Base-by-base conservation (phyloP, 306 rosid species). In the Luffa aegyptiaca region DNA sequence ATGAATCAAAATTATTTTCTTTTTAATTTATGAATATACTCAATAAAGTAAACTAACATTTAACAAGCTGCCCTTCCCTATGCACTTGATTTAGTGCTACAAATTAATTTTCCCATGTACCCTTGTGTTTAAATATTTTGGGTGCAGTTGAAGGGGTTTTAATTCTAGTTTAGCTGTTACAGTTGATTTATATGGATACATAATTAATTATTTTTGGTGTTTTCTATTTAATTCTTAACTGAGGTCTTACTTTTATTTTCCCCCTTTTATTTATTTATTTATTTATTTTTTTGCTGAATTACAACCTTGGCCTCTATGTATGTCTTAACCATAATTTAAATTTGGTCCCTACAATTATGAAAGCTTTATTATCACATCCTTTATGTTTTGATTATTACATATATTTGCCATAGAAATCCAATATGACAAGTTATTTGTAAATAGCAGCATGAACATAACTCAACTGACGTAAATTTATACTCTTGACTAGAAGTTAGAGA, bases 161-260 rank as follows among this genome's bases (percentile, higher is more conserved):
- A 85, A 80, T 39, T 59, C n/a, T 74, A 62, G 79, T 78, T 81
- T 61, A 80, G 83, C 81, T 82, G 87, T 84, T 87, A 70, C 79
- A 41, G 79, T 65, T 83, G 79, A 76, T 83, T 90, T 85, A 81
- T 68, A 73, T 82, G 79, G 84, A 74, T 42, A 68, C 61, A 81
- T 85, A 88, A 80, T 85, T 37, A 86, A 75, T 66, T 66, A 71
- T 14, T 66, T 79, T 49, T 84, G 78, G 79, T 80, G 41, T 78
- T 84, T 81, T 73, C 52, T 72, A 84, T 83, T 88, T 77, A 88
- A 80, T 86, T 77, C 86, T 45, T 83, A 79, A 87, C 88, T 86
- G 89, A 74, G 76, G 57, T 14, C 16, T 52, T 52, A 52, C 57
- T 18, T 14, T 52, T 3, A n/a, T n/a, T n/a, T n/a, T n/a, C n/a